A percentile compares a stretch with the other conserved stretches of the same genome.
Evolutionary conservation across 331 rosid genomes (phyloP).

Genomic region (Acacia pycnantha): DNA sequence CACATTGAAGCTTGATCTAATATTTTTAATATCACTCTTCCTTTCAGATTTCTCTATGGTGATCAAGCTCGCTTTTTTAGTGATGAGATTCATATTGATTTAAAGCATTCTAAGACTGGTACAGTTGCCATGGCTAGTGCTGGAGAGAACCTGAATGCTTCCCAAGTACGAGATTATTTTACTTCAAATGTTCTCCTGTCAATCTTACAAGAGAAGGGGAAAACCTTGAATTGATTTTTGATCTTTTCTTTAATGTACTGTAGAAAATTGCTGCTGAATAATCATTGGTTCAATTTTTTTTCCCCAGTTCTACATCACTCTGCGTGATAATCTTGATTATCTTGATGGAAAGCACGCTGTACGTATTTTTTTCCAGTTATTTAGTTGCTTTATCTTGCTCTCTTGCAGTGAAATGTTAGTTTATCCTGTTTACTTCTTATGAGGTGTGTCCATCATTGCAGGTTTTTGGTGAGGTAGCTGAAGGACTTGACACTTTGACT

Average conservation of each 20-base stretch:
- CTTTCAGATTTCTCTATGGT: constrained; percentile 78
- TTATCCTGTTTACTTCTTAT: not conserved
- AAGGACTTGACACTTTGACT: constrained; percentile 85
- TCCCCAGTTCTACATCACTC: constrained; percentile 79
- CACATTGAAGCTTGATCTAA: not conserved
- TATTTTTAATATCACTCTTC: constrained; percentile 3
- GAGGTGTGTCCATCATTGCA: constrained; percentile 28
- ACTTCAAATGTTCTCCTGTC: not conserved
- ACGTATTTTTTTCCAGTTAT: constrained; percentile 36
- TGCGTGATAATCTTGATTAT: constrained; percentile 92
- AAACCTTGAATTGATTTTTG: not conserved
- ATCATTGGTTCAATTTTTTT: constrained; percentile 21
- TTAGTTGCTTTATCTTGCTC: not conserved
- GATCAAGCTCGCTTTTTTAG: constrained; percentile 93
- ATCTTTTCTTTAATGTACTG: not conserved
- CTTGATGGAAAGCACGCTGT: constrained; percentile 93
- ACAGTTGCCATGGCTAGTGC: constrained; percentile 97
- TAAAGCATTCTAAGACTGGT: constrained; percentile 90
- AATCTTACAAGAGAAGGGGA: not conserved
- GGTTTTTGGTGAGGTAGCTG: constrained; percentile 96
- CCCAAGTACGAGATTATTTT: constrained; percentile 60
- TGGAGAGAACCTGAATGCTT: constrained; percentile 96
- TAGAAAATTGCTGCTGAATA: not conserved
- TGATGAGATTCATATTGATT: constrained; percentile 81
- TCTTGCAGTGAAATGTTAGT: not conserved